Conservation (phyloP, 805 yeast species). For the Hyphopichia homilentoma region DNA sequence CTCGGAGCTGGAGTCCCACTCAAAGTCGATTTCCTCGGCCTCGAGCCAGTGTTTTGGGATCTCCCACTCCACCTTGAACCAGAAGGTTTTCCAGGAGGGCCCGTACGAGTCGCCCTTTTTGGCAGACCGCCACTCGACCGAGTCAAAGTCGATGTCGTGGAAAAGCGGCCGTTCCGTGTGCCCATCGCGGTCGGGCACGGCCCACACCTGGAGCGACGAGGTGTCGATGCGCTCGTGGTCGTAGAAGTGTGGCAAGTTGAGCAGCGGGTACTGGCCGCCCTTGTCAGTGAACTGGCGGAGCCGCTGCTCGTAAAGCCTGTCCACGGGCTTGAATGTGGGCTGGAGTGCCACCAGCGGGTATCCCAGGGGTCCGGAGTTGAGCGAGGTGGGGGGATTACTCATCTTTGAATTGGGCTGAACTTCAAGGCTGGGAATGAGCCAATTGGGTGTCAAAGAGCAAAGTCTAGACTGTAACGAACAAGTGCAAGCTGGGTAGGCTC, state of each 20-base stretch:
- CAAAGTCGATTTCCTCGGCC: conserved; percentile 55
- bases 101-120: conserved; percentile 75
- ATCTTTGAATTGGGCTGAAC: too few relatives aligned
- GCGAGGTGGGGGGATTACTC: too few relatives aligned
- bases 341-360: conserved; percentile 20
- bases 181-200: conserved; percentile 59
- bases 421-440: too few relatives aligned
- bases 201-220: conserved; percentile 52
- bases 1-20: conserved; percentile 86
- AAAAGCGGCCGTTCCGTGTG: conserved; percentile 59
- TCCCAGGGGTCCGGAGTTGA: neutral
- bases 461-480: too few relatives aligned
- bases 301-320: conserved; percentile 66
- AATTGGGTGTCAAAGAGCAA: too few relatives aligned
- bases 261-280: conserved; percentile 68
- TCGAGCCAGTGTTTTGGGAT: conserved; percentile 60
- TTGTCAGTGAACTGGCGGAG: conserved; percentile 68
- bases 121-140: conserved; percentile 51
- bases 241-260: conserved; percentile 81
- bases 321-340: conserved; percentile 77
- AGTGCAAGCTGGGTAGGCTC: too few relatives aligned
- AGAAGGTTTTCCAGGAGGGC: conserved; percentile 95
- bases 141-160: conserved; percentile 48
- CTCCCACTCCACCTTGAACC: conserved; percentile 73
- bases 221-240: conserved; percentile 55